These are phyloP conservation scores for Melampsora americana DNA, from an alignment of 1,284 basidiomycete genomes.

Conservation along the genomic window DNA sequence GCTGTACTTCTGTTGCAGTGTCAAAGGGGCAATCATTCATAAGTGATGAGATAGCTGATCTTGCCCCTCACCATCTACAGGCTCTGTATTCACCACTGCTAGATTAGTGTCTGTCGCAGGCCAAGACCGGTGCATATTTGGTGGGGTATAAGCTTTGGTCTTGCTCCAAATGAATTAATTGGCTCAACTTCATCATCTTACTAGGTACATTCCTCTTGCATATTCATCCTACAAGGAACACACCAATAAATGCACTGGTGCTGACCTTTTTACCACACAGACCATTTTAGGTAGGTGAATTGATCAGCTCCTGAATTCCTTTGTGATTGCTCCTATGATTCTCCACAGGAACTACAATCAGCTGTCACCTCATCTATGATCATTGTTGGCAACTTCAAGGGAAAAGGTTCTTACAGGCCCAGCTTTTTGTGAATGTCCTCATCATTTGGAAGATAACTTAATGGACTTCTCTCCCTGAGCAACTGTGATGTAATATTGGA, in stretches of 20 bases:
- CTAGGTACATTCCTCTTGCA: constrained; percentile 64
- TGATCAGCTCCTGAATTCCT: neutral
- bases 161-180: constrained; percentile 46
- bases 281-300: neutral
- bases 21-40: no score
- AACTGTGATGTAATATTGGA: neutral
- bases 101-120: constrained; percentile 84
- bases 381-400: constrained; percentile 71
- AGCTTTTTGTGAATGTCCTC: constrained; percentile 60
- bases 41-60: constrained; percentile 52
- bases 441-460: constrained; percentile 60
- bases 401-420: neutral
- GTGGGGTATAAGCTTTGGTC: neutral
- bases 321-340: neutral
- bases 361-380: constrained; percentile 72
- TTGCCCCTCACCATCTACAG: neutral
- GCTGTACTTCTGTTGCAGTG: constrained; percentile 48
- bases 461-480: constrained; percentile 50
- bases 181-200: constrained; percentile 48
- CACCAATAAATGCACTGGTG: constrained; percentile 75
- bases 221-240: constrained; percentile 68
- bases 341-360: constrained; percentile 63
- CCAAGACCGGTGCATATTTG: constrained; percentile 64
- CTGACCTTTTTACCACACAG: constrained; percentile 27
- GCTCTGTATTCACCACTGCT: constrained; percentile 56